Evolutionary conservation across 78 protist genomes (phyloP), one percentile per base, ranked within the genome.

Genomic region (Dictyostelium firmibasis): DNA sequence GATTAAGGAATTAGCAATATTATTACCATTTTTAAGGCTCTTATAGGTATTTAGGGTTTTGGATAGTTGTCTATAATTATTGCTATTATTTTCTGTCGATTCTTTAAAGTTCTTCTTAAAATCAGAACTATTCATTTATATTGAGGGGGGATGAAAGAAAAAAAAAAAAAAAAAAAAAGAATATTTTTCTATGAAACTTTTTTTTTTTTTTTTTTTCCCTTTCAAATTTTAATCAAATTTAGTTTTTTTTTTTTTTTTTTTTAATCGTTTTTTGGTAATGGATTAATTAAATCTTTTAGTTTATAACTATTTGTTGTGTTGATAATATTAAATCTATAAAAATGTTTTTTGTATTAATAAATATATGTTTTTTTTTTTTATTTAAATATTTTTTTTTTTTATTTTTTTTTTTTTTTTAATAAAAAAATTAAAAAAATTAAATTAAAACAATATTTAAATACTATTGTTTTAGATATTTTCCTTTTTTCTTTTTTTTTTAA

Each of bases 31-130:
- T 67, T 67, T 67, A 1, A 67, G 16, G 27, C 33, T 67, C 27
- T 67, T 67, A 67, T 67, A 67, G 18, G 31, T 67, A 27, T 67
- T 67, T 67, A 67, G 27, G 18, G 75, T 67, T 11, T 67, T 25
- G 2, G 75, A 27, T 25, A 14, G 75, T 23, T n/a, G 70, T 27
- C 75, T 67, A 67, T 67, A 27, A 10, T 9, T 67, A 25, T 64
- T 64, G 31, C 31, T 64, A 64, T 64, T 64, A 25, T 67, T 25
- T 67, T 27, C 29, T 62, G 72, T 62, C 25, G 72, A 62, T 62
- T 62, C 75, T 67, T 67, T 67, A 67, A 67, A 67, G 75, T 25
- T 67, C 75, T 67, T 67, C 27, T 64, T 64, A 64, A 64, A 64
- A 25, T 64, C 74, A 25, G 74, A 64, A 64, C 74, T 64, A 64